Evolutionary conservation across 345 rosid genomes (phyloP).

Genomic region (Eutrema japonicum): DNA sequence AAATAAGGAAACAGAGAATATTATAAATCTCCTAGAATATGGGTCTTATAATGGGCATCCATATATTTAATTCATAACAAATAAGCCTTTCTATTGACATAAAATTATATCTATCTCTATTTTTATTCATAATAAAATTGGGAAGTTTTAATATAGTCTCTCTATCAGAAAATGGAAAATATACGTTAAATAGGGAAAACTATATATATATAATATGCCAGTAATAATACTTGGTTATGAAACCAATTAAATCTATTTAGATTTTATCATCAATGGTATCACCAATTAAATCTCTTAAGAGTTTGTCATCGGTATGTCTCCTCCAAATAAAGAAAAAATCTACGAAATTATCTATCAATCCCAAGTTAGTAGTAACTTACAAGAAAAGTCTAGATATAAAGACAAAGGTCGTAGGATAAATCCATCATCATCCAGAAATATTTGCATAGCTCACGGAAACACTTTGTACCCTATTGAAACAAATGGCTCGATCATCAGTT

Average conservation of each 20-base stretch:
- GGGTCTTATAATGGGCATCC: no score
- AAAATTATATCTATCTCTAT: not conserved
- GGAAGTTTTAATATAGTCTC: not conserved
- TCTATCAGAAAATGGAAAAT: not conserved
- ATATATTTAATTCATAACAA: no score
- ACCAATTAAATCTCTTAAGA: not conserved
- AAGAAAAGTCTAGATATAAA: no score
- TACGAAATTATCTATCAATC: not conserved
- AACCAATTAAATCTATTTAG: not conserved
- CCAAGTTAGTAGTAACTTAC: not conserved
- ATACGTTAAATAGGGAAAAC: no score
- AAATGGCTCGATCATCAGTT: slow-evolving; percentile 18
- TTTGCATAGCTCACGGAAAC: not conserved
- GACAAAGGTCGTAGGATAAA: not conserved
- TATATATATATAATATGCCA: no score
- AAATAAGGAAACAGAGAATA: no score
- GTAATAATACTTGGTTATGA: not conserved
- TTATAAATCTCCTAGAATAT: no score
- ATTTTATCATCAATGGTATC: not conserved
- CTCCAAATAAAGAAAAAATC: not conserved
- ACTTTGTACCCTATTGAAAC: not conserved
- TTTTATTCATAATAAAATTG: not conserved
- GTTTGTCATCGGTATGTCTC: not conserved
- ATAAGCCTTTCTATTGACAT: no score
- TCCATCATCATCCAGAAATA: not conserved